Conservation (phyloP, 2,329 filamentous ascomycete genomes). For the Whalleya microplaca region DNA sequence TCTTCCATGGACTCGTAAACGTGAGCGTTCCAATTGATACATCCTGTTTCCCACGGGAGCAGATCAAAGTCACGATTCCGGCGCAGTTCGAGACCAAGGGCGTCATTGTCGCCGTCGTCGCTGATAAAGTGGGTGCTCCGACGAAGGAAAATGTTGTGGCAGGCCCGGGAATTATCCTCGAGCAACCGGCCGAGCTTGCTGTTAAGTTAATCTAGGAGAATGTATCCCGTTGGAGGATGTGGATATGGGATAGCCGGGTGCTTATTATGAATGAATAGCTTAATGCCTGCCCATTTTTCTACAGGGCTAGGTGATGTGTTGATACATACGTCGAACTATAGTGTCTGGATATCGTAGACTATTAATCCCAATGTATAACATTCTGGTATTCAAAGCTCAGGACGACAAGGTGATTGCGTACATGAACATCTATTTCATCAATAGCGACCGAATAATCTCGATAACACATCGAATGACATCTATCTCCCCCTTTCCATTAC, state of each 20-base stretch:
- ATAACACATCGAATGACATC: too few species aligned
- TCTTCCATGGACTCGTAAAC: constrained; percentile 44
- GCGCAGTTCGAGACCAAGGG: constrained; percentile 42
- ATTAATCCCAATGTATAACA: background rate
- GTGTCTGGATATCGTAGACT: background rate
- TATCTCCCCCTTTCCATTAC: too few species aligned
- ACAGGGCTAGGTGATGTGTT: background rate
- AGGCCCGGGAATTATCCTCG: constrained; percentile 42
- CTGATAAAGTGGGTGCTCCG: constrained; percentile 41
- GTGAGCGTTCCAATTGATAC: constrained; percentile 43
- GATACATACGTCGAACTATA: background rate
- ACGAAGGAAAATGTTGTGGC: constrained; percentile 44
- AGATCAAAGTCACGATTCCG: constrained; percentile 41
- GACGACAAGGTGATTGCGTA: too few species aligned
- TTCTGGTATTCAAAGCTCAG: too few species aligned
- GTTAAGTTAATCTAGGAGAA: constrained; percentile 14
- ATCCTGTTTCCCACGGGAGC: constrained; percentile 19
- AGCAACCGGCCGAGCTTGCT: constrained; percentile 39
- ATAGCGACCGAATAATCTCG: too few species aligned
- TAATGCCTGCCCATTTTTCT: background rate
- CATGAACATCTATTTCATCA: too few species aligned
- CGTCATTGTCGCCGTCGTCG: constrained; percentile 41
- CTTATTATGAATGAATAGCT: background rate
- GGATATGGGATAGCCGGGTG: background rate
- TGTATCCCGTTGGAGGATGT: background rate